Evolutionary conservation across 805 yeast species (phyloP), one percentile per base, ranked within the genome.

Genomic region (Candida succiphila): DNA sequence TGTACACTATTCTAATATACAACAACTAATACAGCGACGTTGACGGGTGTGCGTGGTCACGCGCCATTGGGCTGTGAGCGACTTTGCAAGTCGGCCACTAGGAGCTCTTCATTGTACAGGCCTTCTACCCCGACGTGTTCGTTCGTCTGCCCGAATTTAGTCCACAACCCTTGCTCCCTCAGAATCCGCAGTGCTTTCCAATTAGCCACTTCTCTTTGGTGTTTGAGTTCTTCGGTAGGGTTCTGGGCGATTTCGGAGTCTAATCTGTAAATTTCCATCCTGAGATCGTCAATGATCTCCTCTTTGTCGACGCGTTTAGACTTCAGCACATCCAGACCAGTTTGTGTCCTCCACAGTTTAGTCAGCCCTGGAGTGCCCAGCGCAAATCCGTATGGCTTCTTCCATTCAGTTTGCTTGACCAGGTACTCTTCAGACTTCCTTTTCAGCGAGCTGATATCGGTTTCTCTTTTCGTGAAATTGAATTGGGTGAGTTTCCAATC

Each of bases 301-400:
- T 30, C 28, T n/a, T 16, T 17, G 2, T 36, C 42, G 3, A 30
- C 29, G 20, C 40, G 37, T 22, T 40, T 38, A 1, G 27, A 12
- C 31, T 43, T 42, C 23, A 48, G 29, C 24, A 38, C 32, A 2
- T 33, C 37, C 17, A 47, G 30, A 6, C 52, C 55, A 1, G 56
- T 50, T 25, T 43, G 27, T 4, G 41, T 37, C 13, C 31, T 43
- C 60, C 61, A 56, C 1, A 46, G 30, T 25, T 45, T 44, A 5
- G 58, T 39, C 25, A 56, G 32, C 26, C 40, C 45, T 0, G 59
- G 48, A 2, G 55, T 50, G 4, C 60, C 61, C 43, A 51, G 21
- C 27, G 35, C 37, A 29, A 48, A 41, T 20, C 42, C 42, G 32
- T 51, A 51, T 1, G 43, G 43, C 32, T 40, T 42, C 32, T 46